Evolutionary conservation across 306 rosid genomes (phyloP).

Genomic region (Carpinus viminea): DNA sequence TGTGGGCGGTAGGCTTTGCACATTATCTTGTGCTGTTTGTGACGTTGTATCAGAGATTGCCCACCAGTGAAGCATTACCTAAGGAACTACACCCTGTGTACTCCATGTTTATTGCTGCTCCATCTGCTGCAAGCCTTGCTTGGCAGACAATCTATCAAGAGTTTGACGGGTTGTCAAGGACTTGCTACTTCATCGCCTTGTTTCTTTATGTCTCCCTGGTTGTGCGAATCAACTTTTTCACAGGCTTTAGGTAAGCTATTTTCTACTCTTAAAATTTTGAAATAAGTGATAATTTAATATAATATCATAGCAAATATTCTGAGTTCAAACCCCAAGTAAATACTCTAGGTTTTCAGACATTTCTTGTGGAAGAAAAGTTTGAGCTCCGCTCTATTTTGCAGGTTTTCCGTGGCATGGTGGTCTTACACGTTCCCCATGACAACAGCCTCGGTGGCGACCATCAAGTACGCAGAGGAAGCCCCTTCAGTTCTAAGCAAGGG

Average conservation of each 20-base stretch:
- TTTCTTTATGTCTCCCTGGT: conserved; percentile 72
- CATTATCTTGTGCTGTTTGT: conserved; percentile 82
- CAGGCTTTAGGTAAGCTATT: conserved; percentile 66
- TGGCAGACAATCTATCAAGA: conserved; percentile 69
- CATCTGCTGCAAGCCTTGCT: conserved; percentile 81
- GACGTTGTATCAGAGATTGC: conserved; percentile 84
- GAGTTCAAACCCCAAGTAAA: too few species aligned
- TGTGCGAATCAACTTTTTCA: conserved; percentile 77
- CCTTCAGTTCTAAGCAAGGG: conserved; percentile 67
- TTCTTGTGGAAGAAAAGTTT: too few species aligned
- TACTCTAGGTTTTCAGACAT: too few species aligned
- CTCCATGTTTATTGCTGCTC: conserved; percentile 89
- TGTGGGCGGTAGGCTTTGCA: conserved; percentile 88
- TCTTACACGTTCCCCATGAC: conserved; percentile 88
- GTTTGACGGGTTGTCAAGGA: conserved; percentile 66
- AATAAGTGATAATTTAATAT: too few species aligned
- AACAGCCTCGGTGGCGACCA: conserved; percentile 74
- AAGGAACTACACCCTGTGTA: conserved; percentile 90
- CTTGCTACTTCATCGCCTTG: conserved; percentile 81
- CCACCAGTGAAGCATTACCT: conserved; percentile 79
- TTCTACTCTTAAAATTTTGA: neutral
- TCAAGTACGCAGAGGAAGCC: conserved; percentile 74
- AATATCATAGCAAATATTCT: too few species aligned
- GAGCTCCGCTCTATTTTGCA: conserved; percentile 25
- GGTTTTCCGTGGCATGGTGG: conserved; percentile 97